Evolutionary conservation across 257 asterid species (phyloP), one percentile per base, ranked within the genome.

Genomic region (Perilla frutescens): DNA sequence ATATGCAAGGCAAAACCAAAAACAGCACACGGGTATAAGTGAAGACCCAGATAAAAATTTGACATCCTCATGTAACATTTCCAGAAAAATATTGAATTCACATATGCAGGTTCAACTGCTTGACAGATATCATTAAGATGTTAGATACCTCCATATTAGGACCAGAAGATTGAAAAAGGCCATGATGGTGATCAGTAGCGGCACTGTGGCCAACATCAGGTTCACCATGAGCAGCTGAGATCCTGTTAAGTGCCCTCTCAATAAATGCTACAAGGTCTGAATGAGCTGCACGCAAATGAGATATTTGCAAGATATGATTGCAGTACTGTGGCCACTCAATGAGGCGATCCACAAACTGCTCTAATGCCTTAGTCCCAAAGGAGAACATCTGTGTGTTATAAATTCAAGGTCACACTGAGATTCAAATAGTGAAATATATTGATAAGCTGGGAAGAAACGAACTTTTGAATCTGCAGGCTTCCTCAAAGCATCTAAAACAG

Each of bases 251-350:
- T 48, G 91, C 86, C 80, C 84, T 79, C 77, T 95, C 97, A 79
- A 92, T 85, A 66, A 80, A 84, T 40, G 83, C 76, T 72, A 90
- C 91, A 80, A 92, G 90, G 31, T 92, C 96, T 39, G 87, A 41
- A 74, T 92, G 88, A 44, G 87, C 82, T 62, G 77, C 93, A 71
- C 98, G 99, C 75, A 92, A 68, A 79, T 95, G 98, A 77, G 98
- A 89, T 87, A 95, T 95, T 79, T 92, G 98, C 75, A 92, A 72
- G 76, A 95, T 89, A 83, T 92, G 97, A 80, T 90, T 95, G 88
- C 99, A 90, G 83, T 95, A 95, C 71, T 84, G 98, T 4, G 99
- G 99, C 99, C 99, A 95, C 85, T 95, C 99, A 69, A 82, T 81
- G 79, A 95, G 87, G 44, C 99, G 98, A 62, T 92, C 99, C 76